Evolutionary conservation across 768 basidiomycete genomes (phyloP), one percentile per base, ranked within the genome.

Genomic region (Tricholoma sp.): DNA sequence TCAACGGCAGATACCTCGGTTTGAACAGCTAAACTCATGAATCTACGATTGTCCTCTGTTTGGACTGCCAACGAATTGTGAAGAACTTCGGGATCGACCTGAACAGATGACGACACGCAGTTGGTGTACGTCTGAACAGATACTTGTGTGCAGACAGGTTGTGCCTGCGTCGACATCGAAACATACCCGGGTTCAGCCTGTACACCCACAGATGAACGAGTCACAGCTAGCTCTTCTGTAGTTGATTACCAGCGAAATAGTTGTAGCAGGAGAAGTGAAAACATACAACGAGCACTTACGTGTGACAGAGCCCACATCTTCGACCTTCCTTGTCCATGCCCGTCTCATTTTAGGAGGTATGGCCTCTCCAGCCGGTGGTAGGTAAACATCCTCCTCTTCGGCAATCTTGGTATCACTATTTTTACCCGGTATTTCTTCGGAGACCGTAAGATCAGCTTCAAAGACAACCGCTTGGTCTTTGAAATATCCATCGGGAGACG

Each of bases 321-420:
- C 78, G 51, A 66, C 57, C 64, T 75, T 77, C 65, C 72, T 83
- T 43, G 72, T 74, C 83, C 84, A 85, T 24, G 79, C 77, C 64
- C 82, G 78, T 51, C 84, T 76, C 81, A 86, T 81, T 72, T 84
- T 86, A 21, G 85, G 85, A 45, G 84, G 84, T 27, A 85, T 74
- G 56, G 71, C 70, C 56, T 75, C 71, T 43, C 71, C 67, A 32
- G 63, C 50, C 9, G 65, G 65, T 39, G 64, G 65, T 52, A 65
- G 50, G 55, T 59, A 56, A 22, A 57, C 65, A 37, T 74, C 73
- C 53, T 81, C 77, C 45, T 77, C 78, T 53, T 74, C 71, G 35
- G 66, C 69, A 51, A 72, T 69, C 59, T 75, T 71, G 21, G 72
- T 71, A 59, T 73, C 70, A 32, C 73, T 76, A 58, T 80, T 77